Evolutionary conservation across 352 stramenopile species (phyloP), one percentile per base, ranked within the genome.

Genomic region (Pythium brassicae): DNA sequence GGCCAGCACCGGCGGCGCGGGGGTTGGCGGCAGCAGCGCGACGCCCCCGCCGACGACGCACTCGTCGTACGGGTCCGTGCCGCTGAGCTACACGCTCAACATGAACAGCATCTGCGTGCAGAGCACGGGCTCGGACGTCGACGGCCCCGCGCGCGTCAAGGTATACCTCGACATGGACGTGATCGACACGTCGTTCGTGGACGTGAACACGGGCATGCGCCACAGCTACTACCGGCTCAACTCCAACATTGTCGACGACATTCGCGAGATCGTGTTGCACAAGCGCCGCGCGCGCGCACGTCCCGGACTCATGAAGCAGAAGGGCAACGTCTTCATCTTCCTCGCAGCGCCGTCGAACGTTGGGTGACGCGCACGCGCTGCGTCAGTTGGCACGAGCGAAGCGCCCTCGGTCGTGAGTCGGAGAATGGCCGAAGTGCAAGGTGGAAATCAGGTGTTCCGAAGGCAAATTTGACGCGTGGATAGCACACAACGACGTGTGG

Each of bases 141-240:
- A 61, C 23, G 54, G 59, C 17, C 55, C 55, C 0, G 42, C 61
- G 27, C 52, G 39, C 12, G 44, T 50, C 39, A 63, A 65, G 22
- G 48, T 62, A 35, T 86, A 63, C 53, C 55, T 89, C 4, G 76
- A 87, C 65, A 65, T 82, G 34, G 78, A 89, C 65, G 76, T 81
- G 22, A 83, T 89, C 47, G 77, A 88, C 58, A 89, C 72, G 19
- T 85, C 78, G n/a, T 76, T 66, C 35, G 65, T 88, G 32, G 78
- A 89, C 44, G 71, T 71, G 39, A 89, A 89, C 57, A 67, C 84
- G 2, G 55, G 64, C 9, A 43, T 88, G 15, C 64, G 78, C 2
- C 78, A 89, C 66, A 74, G 66, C 48, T 85, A 74, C 53, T 89
- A 79, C 51, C 82, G 67, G 49, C 40, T 89, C 17, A 89, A 89